Percentiles rank a stretch among this genome's conserved stretches.
These are phyloP conservation scores for Teunomyces funiuensis DNA, from an alignment of 805 yeast genomes.

Conservation along the genomic window DNA sequence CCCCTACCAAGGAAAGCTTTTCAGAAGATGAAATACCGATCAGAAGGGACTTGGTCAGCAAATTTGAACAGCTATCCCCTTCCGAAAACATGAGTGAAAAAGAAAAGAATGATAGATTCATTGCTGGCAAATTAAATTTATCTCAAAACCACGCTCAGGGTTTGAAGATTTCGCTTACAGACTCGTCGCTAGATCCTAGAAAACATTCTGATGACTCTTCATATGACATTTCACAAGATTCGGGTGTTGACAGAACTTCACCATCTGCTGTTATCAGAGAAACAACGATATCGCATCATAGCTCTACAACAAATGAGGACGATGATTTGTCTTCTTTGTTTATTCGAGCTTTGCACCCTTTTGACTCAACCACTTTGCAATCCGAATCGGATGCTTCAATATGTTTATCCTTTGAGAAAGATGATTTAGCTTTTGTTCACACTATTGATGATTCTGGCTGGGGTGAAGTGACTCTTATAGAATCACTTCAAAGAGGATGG, in stretches of 20 bases:
- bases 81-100: constrained; percentile 13
- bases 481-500: constrained; percentile 72
- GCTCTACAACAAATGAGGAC: constrained; percentile 21
- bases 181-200: constrained; percentile 17
- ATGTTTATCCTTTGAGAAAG: constrained; percentile 68
- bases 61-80: constrained; percentile 15
- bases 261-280: neutral
- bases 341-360: constrained; percentile 57
- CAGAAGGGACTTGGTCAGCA: constrained; percentile 27
- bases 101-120: constrained; percentile 17
- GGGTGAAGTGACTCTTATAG: constrained; percentile 79
- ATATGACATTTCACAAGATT: neutral
- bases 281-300: constrained; percentile 5
- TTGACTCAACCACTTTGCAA: constrained; percentile 58
- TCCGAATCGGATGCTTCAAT: constrained; percentile 66
- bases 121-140: constrained; percentile 10
- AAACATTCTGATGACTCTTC: constrained; percentile 3
- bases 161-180: constrained; percentile 24
- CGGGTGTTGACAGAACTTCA: neutral
- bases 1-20: constrained; percentile 14
- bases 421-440: constrained; percentile 75
- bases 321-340: constrained; percentile 53
- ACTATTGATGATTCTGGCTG: constrained; percentile 80
- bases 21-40: constrained; percentile 24
- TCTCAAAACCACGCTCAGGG: constrained; percentile 19